phyloP scores from a whole-genome alignment of 441 rosid species.

The Populus hybrid region DNA sequence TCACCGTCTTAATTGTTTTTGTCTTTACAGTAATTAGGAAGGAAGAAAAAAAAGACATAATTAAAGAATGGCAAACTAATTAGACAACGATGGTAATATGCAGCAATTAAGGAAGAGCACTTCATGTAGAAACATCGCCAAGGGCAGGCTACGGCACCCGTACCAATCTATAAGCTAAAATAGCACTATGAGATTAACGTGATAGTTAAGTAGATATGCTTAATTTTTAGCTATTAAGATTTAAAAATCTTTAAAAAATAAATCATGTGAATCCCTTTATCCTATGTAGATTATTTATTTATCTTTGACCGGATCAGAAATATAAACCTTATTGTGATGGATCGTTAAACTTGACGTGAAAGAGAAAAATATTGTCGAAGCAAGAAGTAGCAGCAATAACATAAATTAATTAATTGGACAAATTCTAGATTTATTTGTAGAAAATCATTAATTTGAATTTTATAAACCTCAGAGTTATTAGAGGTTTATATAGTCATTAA shows the following conservation, averaged over 20 bases:
- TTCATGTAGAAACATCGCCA: not conserved
- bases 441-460: rapidly evolving
- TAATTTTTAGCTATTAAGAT: not conserved
- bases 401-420: not conserved
- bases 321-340: not conserved
- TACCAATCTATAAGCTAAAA: not conserved
- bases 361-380: not conserved
- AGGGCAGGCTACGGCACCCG: not conserved
- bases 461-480: rapidly evolving
- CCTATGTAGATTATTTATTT: not conserved
- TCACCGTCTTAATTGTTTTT: not conserved
- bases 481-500: rapidly evolving
- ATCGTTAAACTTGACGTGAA: not conserved
- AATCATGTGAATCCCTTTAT: not conserved
- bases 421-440: no score
- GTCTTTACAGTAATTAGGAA: not conserved
- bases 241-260: not conserved
- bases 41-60: not conserved
- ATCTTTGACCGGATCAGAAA: not conserved
- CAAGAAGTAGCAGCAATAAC: not conserved
- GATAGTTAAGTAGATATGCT: not conserved
- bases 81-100: not conserved
- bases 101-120: not conserved
- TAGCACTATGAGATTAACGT: not conserved
- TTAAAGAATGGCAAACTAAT: not conserved